These are phyloP conservation scores for Geotrichum candidum DNA, from an alignment of 1,139 yeast genomes.

Conservation along the genomic window DNA sequence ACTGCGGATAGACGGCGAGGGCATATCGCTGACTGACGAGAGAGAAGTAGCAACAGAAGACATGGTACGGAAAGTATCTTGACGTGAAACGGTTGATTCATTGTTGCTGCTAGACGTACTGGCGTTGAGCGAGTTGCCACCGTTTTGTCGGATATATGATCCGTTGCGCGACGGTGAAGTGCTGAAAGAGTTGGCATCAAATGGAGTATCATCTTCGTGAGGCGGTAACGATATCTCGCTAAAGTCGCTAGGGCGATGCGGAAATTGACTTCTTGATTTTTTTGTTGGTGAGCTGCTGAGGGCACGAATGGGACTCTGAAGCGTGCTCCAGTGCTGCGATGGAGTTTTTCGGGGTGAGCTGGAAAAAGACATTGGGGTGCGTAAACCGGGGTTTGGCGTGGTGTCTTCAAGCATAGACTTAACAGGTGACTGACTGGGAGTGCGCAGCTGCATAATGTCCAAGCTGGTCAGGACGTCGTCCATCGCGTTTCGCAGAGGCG, in stretches of 20 bases:
- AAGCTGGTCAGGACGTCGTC: slow-evolving; percentile 34
- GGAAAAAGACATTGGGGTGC: neutral
- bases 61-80: slow-evolving; percentile 26
- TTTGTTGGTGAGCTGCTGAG: neutral
- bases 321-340: neutral
- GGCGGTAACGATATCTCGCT: slow-evolving; percentile 21
- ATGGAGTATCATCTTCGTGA: slow-evolving; percentile 24
- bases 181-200: slow-evolving; percentile 29
- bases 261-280: neutral
- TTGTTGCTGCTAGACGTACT: slow-evolving; percentile 1
- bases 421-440: slow-evolving; percentile 8
- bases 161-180: slow-evolving; percentile 8
- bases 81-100: slow-evolving; percentile 24
- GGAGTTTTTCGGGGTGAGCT: neutral
- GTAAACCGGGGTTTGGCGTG: neutral
- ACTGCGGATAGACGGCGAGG: slow-evolving; percentile 38
- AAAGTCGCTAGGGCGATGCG: slow-evolving; percentile 22
- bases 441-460: slow-evolving; percentile 24
- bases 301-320: slow-evolving; percentile 2
- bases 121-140: neutral
- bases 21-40: slow-evolving; percentile 24
- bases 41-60: slow-evolving; percentile 26
- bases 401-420: slow-evolving; percentile 1
- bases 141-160: neutral
- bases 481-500: slow-evolving; percentile 41